Conservation (phyloP, 805 yeast genomes). For the Lipomyces sp. region DNA sequence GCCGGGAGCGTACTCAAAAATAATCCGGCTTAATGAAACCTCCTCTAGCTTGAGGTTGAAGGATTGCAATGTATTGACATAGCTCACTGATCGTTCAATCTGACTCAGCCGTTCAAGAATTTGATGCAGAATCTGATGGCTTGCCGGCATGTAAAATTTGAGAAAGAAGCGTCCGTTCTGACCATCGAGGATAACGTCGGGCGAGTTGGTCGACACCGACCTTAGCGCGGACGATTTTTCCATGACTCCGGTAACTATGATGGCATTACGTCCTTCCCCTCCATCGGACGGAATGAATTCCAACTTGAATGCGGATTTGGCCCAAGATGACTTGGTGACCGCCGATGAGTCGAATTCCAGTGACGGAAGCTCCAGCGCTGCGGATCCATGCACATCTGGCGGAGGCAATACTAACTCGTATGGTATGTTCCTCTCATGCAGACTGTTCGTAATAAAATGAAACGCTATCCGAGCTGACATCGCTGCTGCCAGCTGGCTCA, state of each 20-base stretch:
- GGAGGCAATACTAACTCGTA: slow-evolving; percentile 17
- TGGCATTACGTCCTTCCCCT: slow-evolving; percentile 17
- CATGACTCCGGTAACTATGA: slow-evolving; percentile 17
- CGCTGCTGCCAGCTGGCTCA: slow-evolving; percentile 18
- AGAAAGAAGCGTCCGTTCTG: slow-evolving; percentile 32
- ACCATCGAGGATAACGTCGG: slow-evolving; percentile 32
- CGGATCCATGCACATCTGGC: neutral
- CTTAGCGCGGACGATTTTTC: slow-evolving; percentile 23
- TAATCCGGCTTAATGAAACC: slow-evolving; percentile 42
- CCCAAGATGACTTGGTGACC: slow-evolving; percentile 31
- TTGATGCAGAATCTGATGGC: slow-evolving; percentile 36
- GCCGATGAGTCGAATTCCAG: slow-evolving; percentile 27
- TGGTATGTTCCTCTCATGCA: slow-evolving; percentile 23
- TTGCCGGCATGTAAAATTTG: slow-evolving; percentile 28
- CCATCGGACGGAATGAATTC: slow-evolving; percentile 19
- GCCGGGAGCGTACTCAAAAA: slow-evolving; percentile 42
- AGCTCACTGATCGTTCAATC: slow-evolving; percentile 44
- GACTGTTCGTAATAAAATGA: slow-evolving; percentile 22
- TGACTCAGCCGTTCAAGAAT: slow-evolving; percentile 40
- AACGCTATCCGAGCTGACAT: slow-evolving; percentile 34
- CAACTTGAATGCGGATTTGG: slow-evolving; percentile 31
- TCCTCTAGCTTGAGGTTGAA: slow-evolving; percentile 40
- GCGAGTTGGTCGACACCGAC: slow-evolving; percentile 24
- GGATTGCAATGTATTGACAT: slow-evolving; percentile 42
- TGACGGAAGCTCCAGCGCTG: slow-evolving; percentile 19